Conservation (phyloP, 192 early-diverging fungal species). For the Chytriomyces sp. region DNA sequence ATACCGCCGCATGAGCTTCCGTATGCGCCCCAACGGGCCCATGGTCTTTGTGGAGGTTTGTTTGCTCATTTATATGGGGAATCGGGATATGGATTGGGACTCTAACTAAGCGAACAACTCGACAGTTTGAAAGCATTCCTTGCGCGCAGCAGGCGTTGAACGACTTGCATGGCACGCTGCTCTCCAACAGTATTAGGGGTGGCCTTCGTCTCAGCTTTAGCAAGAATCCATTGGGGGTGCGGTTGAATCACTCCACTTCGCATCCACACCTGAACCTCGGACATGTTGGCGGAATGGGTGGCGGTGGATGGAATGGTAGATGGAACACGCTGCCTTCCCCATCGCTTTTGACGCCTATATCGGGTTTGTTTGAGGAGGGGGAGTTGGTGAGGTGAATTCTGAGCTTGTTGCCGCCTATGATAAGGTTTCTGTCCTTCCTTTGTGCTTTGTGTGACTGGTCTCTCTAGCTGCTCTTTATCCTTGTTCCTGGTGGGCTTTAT, state of each 20-base stretch:
- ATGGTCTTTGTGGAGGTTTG: constrained; percentile 97
- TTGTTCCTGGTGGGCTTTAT: neutral
- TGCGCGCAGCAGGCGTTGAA: constrained; percentile 87
- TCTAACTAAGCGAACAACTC: neutral
- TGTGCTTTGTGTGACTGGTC: neutral
- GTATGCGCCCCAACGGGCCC: constrained; percentile 86
- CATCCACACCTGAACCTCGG: neutral
- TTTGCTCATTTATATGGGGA: neutral
- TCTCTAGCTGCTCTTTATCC: constrained; percentile 15
- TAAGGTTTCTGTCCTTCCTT: neutral
- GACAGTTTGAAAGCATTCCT: constrained; percentile 86
- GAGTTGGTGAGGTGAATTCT: neutral
- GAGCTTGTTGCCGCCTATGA: neutral
- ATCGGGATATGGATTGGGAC: neutral
- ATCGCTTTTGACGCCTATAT: constrained; percentile 5
- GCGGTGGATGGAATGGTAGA: constrained; percentile 19
- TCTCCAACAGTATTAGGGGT: constrained; percentile 84
- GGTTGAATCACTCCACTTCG: constrained; percentile 38
- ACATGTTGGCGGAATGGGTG: neutral
- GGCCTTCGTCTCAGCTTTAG: constrained; percentile 95
- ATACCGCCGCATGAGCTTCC: constrained; percentile 89
- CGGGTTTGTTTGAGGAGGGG: neutral
- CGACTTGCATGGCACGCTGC: constrained; percentile 81
- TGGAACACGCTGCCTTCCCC: constrained; percentile 2
- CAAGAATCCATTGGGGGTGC: constrained; percentile 95